Conservation (phyloP, 495 filamentous ascomycete species). For the Penicillium daleae region DNA sequence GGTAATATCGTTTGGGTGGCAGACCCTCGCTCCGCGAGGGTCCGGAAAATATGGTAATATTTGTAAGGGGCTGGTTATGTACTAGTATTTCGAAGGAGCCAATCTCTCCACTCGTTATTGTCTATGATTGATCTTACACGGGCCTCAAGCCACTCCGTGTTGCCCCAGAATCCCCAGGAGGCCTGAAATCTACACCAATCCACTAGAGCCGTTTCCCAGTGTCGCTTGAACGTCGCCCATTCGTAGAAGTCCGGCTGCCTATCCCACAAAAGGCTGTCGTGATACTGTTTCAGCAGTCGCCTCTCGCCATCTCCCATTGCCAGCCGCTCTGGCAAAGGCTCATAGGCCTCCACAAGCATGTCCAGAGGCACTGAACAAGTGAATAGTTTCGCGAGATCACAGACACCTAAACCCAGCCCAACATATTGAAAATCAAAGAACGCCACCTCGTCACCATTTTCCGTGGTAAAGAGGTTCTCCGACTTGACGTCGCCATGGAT, state of each 20-base stretch:
- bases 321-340: slow-evolving; percentile 32
- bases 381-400: slow-evolving; percentile 47
- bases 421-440: slow-evolving; percentile 50
- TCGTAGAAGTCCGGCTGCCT: slow-evolving; percentile 23
- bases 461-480: slow-evolving; percentile 46
- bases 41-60: neutral
- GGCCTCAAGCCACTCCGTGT: slow-evolving; percentile 46
- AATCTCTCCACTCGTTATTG: slow-evolving; percentile 36
- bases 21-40: neutral
- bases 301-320: slow-evolving; percentile 37
- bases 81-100: slow-evolving; percentile 26
- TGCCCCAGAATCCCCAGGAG: slow-evolving; percentile 50
- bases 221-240: slow-evolving; percentile 35
- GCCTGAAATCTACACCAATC: slow-evolving; percentile 50
- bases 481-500: slow-evolving; percentile 50
- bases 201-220: slow-evolving; percentile 47
- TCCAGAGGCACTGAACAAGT: slow-evolving; percentile 43
- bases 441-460: slow-evolving; percentile 34
- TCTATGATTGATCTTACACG: slow-evolving; percentile 41
- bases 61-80: no score
- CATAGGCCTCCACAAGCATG: slow-evolving; percentile 33
- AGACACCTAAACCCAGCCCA: slow-evolving; percentile 43
- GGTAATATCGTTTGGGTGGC: no score
- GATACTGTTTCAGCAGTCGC: slow-evolving; percentile 35
- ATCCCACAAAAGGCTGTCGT: slow-evolving; percentile 19